phyloP scores from a whole-genome alignment of 495 filamentous ascomycete species.

The Aspergillus conjunctus region DNA sequence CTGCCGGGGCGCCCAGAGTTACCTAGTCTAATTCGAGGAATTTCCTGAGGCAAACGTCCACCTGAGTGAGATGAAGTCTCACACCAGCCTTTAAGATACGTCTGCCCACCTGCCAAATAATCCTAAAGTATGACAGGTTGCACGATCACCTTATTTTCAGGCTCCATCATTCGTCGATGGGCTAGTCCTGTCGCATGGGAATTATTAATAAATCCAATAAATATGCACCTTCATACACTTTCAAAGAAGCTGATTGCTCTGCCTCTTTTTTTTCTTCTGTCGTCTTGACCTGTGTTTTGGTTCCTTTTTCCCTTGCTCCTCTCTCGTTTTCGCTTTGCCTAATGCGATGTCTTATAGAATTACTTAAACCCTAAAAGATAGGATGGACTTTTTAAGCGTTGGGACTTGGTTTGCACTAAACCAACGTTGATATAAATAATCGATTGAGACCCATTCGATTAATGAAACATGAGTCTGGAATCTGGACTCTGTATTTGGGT shows the following conservation, averaged over 20 bases:
- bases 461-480: too few relatives aligned
- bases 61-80: neutral
- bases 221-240: slow-evolving; percentile 1
- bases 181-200: neutral
- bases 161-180: neutral
- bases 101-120: slow-evolving; percentile 1
- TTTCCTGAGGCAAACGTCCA: neutral
- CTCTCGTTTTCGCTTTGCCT: neutral
- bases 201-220: slow-evolving; percentile 8
- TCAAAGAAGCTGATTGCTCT: neutral
- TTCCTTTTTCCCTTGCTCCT: neutral
- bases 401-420: too few relatives aligned
- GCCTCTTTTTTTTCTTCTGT: neutral
- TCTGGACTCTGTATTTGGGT: too few relatives aligned
- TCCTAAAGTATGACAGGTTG: slow-evolving; percentile 8
- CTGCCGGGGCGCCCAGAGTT: neutral
- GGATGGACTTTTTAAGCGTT: too few relatives aligned
- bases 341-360: neutral
- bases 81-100: neutral
- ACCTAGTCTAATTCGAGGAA: neutral
- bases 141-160: slow-evolving; percentile 1
- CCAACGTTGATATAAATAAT: too few relatives aligned
- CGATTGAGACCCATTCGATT: too few relatives aligned
- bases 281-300: neutral
- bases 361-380: too few relatives aligned